Evolutionary conservation across 2,329 filamentous ascomycete genomes (phyloP).

Genomic region (Hymenoscyphus linearis): DNA sequence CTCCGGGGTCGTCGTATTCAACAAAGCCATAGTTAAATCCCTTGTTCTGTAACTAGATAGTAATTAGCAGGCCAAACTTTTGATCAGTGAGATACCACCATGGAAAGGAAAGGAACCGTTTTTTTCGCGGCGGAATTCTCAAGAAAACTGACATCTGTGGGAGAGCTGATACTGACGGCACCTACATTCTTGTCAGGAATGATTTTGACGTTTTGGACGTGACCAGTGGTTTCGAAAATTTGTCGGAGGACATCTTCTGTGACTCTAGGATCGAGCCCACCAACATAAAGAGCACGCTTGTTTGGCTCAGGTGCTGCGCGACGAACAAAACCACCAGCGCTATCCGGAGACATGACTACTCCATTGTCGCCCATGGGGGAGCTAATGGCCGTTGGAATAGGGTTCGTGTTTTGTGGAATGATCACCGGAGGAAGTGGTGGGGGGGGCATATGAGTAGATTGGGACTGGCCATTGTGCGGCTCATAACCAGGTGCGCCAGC

Average conservation of each 20-base stretch:
- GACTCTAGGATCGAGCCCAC: conserved; percentile 88
- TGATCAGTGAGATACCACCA: conserved; percentile 25
- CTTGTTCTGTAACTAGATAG: conserved; percentile 63
- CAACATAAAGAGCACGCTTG: conserved; percentile 95
- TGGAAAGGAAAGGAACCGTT: conserved; percentile 4
- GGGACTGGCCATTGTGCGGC: conserved; percentile 65
- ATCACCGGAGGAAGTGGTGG: conserved; percentile 77
- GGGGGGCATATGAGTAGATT: conserved; percentile 77
- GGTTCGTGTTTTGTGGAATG: conserved; percentile 94
- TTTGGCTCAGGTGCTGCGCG: conserved; percentile 96
- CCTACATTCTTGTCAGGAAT: conserved; percentile 99
- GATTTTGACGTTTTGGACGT: conserved; percentile 98
- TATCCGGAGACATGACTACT: conserved; percentile 78
- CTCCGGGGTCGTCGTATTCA: conserved; percentile 95
- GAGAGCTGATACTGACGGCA: conserved; percentile 38
- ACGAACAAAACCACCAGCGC: conserved; percentile 73
- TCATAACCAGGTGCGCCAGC: conserved; percentile 71
- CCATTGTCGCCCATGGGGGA: conserved; percentile 69
- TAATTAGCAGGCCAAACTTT: conserved; percentile 26
- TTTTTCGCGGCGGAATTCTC: conserved; percentile 16
- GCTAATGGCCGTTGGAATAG: conserved; percentile 86
- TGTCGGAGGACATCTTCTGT: conserved; percentile 95
- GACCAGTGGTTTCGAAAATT: conserved; percentile 97
- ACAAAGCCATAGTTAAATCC: conserved; percentile 99
- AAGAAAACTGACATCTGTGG: conserved; percentile 19